These are phyloP conservation scores for Euryodendron excelsum DNA, from an alignment of 148 eudicot species.

Conservation along the genomic window DNA sequence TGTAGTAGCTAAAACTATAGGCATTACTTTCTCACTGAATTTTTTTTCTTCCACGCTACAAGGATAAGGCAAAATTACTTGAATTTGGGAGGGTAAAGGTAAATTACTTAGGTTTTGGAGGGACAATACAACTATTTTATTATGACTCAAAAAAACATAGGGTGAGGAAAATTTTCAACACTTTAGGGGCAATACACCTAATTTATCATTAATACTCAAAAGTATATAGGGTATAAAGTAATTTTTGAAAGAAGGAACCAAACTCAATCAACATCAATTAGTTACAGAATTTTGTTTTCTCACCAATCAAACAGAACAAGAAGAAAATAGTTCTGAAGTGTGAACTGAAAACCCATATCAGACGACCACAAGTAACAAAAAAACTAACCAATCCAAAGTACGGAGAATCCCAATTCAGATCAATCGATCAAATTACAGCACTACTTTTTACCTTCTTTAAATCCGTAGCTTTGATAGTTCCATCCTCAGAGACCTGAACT, in stretches of 20 bases:
- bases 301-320: not conserved
- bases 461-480: conserved; percentile 79
- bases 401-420: conserved; percentile 12
- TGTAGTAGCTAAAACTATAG: too few species aligned
- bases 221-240: not conserved
- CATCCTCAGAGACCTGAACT: conserved; percentile 73
- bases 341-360: not conserved
- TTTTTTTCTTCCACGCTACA: too few species aligned
- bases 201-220: too few species aligned
- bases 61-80: too few species aligned
- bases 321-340: not conserved
- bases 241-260: not conserved
- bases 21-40: too few species aligned
- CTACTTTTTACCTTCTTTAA: conserved; percentile 66
- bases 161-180: too few species aligned
- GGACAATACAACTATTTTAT: too few species aligned
- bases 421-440: not conserved
- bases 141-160: too few species aligned
- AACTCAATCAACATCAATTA: conserved; percentile 3
- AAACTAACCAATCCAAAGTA: not conserved
- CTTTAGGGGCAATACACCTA: too few species aligned
- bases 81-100: too few species aligned
- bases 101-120: too few species aligned
- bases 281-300: not conserved
- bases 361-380: not conserved